These are phyloP conservation scores for Madurella mycetomatis DNA, from an alignment of 2,329 filamentous ascomycete species.

Conservation along the genomic window DNA sequence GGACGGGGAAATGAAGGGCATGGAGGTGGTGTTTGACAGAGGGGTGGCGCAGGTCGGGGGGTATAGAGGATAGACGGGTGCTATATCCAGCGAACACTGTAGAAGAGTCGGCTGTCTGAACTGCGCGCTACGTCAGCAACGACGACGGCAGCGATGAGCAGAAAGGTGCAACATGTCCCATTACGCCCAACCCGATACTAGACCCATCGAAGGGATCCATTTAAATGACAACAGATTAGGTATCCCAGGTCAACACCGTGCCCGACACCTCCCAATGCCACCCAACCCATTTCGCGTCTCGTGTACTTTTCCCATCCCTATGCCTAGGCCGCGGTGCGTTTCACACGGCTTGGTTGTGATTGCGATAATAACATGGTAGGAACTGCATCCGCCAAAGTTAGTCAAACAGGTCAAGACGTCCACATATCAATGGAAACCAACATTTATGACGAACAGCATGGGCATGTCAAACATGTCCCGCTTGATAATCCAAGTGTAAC, in stretches of 20 bases:
- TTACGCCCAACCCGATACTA: not conserved
- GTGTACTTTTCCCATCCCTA: slow-evolving; percentile 4
- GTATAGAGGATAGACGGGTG: not conserved
- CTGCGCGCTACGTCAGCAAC: too few species aligned
- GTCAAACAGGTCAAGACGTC: slow-evolving; percentile 1
- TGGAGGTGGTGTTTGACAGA: not conserved
- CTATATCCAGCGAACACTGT: too few species aligned
- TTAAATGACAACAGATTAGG: slow-evolving; percentile 1
- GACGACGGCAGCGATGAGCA: not conserved
- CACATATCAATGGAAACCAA: slow-evolving; percentile 48
- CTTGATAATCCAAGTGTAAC: slow-evolving; percentile 96
- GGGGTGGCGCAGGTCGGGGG: not conserved
- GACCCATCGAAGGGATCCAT: not conserved
- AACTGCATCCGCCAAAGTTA: slow-evolving; percentile 42
- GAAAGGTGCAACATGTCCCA: not conserved
- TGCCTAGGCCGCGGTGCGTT: not conserved
- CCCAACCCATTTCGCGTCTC: slow-evolving; percentile 1
- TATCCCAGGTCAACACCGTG: slow-evolving; percentile 8
- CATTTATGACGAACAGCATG: slow-evolving; percentile 97
- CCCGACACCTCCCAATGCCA: slow-evolving; percentile 7
- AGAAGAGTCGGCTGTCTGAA: too few species aligned
- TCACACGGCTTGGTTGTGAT: slow-evolving; percentile 55
- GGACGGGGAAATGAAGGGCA: slow-evolving; percentile 3
- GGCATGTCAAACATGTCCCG: slow-evolving; percentile 97
- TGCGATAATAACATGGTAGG: slow-evolving; percentile 55